Base-by-base conservation (phyloP, 2,329 filamentous ascomycete genomes). In the Botrytis cinerea region DNA sequence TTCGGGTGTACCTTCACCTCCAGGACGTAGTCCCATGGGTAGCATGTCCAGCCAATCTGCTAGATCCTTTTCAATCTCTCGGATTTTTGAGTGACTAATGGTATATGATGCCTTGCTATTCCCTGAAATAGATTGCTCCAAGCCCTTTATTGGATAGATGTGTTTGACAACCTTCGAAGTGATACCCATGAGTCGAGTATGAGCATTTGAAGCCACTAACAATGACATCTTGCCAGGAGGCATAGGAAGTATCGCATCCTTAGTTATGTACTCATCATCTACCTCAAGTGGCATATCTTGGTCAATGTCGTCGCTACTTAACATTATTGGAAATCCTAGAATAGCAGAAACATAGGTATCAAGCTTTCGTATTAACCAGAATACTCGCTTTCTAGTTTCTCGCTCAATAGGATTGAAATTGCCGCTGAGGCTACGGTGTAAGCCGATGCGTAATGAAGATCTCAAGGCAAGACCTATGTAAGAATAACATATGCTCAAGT, bases 391-490 rank as follows among this genome's bases (percentile, higher is more conserved):
- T 75, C 90, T 86, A 32, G 87, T 85, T 81, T 92, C 89, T 70
- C 88, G 85, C 78, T 92, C 90, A 73, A 92, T 87, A 3, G 88
- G 85, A 68, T 87, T 86, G 71, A 92, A 86, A 73, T 87, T 86
- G 72, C 88, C 86, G 66, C 90, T 85, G 9, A 95, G 83, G 74
- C 92, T 89, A 70, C 93, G 90, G 81, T 96, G 93, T 40, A 95
- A 84, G 12, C 93, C 93, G 83, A 95, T 90, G 43, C 92, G 89
- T 48, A 95, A 83, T n/a, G 92, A 90, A 10, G 92, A 91, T 69
- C 92, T 88, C 67, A 95, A 84, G 2, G 92, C 93, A 78, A 95
- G 92, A 10, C 93, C 93, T 66, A 95, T 87, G 77, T 93, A 94
- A 0, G 92, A 89, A 81, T 95, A 95, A 80, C 93, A 95, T 16